A percentile compares a stretch with the other conserved stretches of the same genome.
Evolutionary conservation across 1,284 basidiomycete genomes (phyloP).

Genomic region (Fomitopsis pinicola): DNA sequence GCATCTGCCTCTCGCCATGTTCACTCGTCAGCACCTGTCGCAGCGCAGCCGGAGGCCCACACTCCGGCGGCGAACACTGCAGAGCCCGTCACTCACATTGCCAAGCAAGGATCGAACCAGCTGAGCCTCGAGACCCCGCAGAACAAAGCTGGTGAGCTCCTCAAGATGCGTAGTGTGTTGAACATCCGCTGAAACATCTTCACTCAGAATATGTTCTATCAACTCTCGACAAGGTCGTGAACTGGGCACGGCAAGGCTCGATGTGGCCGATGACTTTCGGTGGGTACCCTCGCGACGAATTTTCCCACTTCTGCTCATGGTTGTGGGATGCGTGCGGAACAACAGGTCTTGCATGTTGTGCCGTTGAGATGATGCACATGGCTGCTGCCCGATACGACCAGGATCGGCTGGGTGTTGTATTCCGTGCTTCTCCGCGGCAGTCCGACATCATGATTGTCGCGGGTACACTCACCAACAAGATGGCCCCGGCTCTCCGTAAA

Average conservation of each 20-base stretch:
- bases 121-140: constrained; percentile 82
- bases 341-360: constrained; percentile 93
- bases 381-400: constrained; percentile 99
- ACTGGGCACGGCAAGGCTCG: constrained; percentile 96
- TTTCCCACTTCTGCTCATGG: background rate
- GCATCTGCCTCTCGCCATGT: constrained; percentile 47
- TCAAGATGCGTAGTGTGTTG: background rate
- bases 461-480: constrained; percentile 99
- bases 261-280: constrained; percentile 99
- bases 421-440: constrained; percentile 97
- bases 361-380: constrained; percentile 99
- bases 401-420: constrained; percentile 95
- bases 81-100: constrained; percentile 60
- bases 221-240: constrained; percentile 94
- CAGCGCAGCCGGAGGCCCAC: constrained; percentile 33
- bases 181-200: background rate
- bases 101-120: constrained; percentile 79
- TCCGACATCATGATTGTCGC: constrained; percentile 99
- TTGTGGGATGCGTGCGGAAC: background rate
- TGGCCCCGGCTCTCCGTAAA: constrained; percentile 95
- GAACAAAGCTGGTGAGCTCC: constrained; percentile 79
- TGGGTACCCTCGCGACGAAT: constrained; percentile 27
- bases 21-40: constrained; percentile 44
- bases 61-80: constrained; percentile 41
- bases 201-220: constrained; percentile 90